A percentile compares a stretch with the other conserved stretches of the same genome.
phyloP scores from a whole-genome alignment of 1,139 yeast species.

The Nematodospora anomalae region DNA sequence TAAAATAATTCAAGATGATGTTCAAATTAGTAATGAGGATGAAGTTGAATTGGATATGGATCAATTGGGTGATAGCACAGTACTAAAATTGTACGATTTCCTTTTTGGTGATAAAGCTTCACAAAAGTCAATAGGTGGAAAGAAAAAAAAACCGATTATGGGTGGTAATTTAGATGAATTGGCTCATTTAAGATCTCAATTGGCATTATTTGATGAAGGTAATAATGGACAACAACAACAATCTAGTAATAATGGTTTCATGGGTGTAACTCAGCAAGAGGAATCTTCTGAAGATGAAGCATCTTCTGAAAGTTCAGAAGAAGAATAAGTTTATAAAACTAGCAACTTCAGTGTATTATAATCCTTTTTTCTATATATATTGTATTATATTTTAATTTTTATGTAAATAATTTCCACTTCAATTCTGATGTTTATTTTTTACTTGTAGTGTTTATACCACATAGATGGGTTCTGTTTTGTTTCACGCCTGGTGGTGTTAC shows the following conservation, averaged over 20 bases:
- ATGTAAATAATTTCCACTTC: neutral
- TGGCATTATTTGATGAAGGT: conserved; percentile 70
- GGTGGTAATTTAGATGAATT: conserved; percentile 77
- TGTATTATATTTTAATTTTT: conserved; percentile 3
- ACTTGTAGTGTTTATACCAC: no score
- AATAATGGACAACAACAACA: conserved; percentile 21
- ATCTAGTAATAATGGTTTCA: conserved; percentile 22
- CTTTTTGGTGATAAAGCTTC: conserved; percentile 61
- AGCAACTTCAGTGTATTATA: conserved; percentile 1
- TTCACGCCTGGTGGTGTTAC: no score
- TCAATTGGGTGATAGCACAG: conserved; percentile 81
- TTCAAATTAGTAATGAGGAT: conserved; percentile 78
- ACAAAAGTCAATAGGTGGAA: conserved; percentile 36
- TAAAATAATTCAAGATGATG: conserved; percentile 80
- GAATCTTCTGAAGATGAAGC: conserved; percentile 50
- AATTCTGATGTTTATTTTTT: neutral
- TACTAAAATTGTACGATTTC: conserved; percentile 78
- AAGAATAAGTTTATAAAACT: conserved; percentile 39
- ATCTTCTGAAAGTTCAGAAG: conserved; percentile 64
- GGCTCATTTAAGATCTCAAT: conserved; percentile 78
- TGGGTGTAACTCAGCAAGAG: conserved; percentile 33
- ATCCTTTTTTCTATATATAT: conserved; percentile 2
- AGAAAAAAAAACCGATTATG: conserved; percentile 54
- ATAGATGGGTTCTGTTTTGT: no score
- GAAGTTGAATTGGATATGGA: conserved; percentile 94